phyloP scores from a whole-genome alignment of 257 asterid genomes.

The Handroanthus guayacan region DNA sequence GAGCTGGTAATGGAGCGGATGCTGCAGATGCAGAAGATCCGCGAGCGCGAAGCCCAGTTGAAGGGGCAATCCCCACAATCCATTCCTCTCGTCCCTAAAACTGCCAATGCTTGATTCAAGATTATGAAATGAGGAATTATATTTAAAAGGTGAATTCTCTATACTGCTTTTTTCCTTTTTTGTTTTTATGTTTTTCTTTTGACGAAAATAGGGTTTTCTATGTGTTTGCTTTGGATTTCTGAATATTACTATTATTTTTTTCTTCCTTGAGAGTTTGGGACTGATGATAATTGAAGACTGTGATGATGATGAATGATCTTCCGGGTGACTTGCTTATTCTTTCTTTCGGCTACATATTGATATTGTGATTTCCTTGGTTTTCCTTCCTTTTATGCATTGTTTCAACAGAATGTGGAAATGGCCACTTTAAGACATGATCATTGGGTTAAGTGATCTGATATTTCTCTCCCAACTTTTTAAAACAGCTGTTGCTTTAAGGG shows the following conservation, averaged over 20 bases:
- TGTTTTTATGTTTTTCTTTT: neutral
- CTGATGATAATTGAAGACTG: neutral
- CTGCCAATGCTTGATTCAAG: constrained; percentile 71
- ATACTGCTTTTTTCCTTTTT: neutral
- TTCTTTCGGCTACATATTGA: neutral
- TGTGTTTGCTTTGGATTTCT: constrained; percentile 23
- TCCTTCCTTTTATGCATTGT: neutral
- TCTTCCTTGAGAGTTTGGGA: neutral
- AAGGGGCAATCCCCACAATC: constrained; percentile 48
- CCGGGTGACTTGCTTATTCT: neutral
- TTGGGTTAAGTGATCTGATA: neutral
- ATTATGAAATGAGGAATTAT: constrained; percentile 36
- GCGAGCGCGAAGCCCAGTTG: constrained; percentile 74
- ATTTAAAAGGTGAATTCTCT: constrained; percentile 43
- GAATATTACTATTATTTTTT: neutral
- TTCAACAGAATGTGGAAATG: neutral
- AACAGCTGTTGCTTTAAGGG: neutral
- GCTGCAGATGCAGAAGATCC: constrained; percentile 99
- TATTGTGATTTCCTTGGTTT: constrained; percentile 8
- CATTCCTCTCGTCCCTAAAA: constrained; percentile 77
- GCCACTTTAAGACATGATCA: too few relatives aligned
- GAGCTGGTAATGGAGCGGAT: constrained; percentile 98
- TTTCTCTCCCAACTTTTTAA: neutral
- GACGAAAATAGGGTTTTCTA: neutral
- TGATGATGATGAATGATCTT: constrained; percentile 2